Percentiles rank a stretch among this genome's conserved stretches.
Conservation (phyloP, 2,329 filamentous ascomycete species). For the Fusarium chlamydosporum region DNA sequence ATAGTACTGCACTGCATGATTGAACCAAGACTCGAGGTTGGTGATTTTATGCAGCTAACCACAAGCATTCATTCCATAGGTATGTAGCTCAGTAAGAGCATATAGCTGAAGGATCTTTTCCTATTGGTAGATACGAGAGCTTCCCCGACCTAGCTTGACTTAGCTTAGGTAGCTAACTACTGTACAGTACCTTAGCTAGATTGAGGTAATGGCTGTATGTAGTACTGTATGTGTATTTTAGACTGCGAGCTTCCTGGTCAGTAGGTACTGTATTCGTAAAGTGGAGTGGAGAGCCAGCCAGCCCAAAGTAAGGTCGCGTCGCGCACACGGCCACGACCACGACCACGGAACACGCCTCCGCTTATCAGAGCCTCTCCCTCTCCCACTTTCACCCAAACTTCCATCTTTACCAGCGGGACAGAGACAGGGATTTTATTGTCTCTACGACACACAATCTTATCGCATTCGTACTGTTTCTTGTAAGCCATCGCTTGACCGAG, state of each 20-base stretch:
- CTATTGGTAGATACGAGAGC: constrained; percentile 31
- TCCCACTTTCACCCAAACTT: constrained; percentile 34
- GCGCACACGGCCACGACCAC: constrained; percentile 37
- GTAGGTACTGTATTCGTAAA: constrained; percentile 6
- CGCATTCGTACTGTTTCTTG: constrained; percentile 6
- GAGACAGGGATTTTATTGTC: constrained; percentile 14
- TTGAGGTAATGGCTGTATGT: constrained; percentile 8
- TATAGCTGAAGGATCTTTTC: constrained; percentile 5
- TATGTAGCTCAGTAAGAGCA: constrained; percentile 28
- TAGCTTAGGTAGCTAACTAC: not conserved
- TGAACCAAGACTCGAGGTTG: constrained; percentile 12
- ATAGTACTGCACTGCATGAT: constrained; percentile 2
- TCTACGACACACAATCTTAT: constrained; percentile 27
- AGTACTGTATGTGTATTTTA: constrained; percentile 1
- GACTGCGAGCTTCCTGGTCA: constrained; percentile 7
- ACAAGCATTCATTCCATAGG: constrained; percentile 12
- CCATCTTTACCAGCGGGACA: constrained; percentile 25
- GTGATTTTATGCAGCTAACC: constrained; percentile 29
- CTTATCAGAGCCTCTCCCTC: constrained; percentile 45
- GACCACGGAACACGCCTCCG: constrained; percentile 42
- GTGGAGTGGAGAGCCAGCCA: constrained; percentile 31
- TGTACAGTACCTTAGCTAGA: not conserved
- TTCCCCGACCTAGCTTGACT: constrained; percentile 17
- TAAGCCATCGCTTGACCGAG: constrained; percentile 19
- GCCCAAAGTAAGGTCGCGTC: constrained; percentile 46